Percentiles rank a stretch among this genome's conserved stretches.
phyloP scores from a whole-genome alignment of 352 stramenopile species.

The Phytophthora tubulina region DNA sequence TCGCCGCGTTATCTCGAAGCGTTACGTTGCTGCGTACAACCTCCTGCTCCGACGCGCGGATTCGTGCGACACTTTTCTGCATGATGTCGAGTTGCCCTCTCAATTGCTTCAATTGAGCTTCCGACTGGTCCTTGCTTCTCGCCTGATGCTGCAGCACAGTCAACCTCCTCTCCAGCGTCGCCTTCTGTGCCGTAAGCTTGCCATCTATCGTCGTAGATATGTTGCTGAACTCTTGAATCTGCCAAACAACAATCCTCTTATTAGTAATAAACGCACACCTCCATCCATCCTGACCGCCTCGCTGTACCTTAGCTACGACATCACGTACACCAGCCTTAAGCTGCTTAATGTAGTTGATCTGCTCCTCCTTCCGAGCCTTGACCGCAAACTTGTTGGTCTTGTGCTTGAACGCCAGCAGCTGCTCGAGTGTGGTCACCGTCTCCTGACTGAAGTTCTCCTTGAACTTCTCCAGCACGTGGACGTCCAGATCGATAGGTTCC shows the following conservation, averaged over 20 bases:
- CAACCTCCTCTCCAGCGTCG: constrained; percentile 47
- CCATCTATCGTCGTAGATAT: constrained; percentile 45
- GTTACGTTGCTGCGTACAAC: constrained; percentile 35
- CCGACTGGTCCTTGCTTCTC: constrained; percentile 48
- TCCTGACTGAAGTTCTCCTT: constrained; percentile 44
- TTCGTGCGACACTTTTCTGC: constrained; percentile 40
- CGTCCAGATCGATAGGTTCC: constrained; percentile 16
- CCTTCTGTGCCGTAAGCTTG: constrained; percentile 44
- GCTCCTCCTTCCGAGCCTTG: constrained; percentile 67
- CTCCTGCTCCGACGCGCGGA: constrained; percentile 54
- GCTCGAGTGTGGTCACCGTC: constrained; percentile 51
- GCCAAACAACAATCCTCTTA: constrained; percentile 4
- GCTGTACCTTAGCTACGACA: constrained; percentile 47
- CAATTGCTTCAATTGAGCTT: constrained; percentile 51
- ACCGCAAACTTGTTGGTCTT: constrained; percentile 80
- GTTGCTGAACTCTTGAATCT: constrained; percentile 54
- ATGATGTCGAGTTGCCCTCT: constrained; percentile 42
- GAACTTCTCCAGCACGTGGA: constrained; percentile 53
- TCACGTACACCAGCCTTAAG: constrained; percentile 55
- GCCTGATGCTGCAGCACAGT: constrained; percentile 46
- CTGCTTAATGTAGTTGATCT: constrained; percentile 64
- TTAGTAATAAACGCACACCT: neutral
- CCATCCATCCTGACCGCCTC: neutral
- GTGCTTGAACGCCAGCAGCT: constrained; percentile 60
- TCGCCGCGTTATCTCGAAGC: constrained; percentile 48